Evolutionary conservation across 1,284 basidiomycete species (phyloP), one percentile per base, ranked within the genome.

Genomic region (Cutaneotrichosporon arboriforme): DNA sequence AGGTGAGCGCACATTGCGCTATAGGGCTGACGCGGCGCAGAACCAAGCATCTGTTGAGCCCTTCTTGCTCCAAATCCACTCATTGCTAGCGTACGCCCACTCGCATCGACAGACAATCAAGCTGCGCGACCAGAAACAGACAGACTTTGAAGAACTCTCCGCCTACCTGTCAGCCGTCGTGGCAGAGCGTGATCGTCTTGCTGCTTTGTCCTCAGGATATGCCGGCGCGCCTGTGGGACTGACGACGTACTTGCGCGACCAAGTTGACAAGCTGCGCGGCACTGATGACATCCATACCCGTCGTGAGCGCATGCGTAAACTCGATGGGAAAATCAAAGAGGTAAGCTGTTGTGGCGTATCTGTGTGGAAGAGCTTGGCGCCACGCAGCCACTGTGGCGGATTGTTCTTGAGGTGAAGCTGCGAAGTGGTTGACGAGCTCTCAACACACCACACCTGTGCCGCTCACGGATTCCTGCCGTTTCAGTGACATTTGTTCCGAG

Each of bases 131-230:
- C 91, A 97, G 76, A 98, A 97, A 74, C 96, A 99, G 73, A 83
- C 97, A 50, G 94, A 99, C 72, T 97, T 97, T 63, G 94, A 99
- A 75, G 94, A 97, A 69, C 82, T 97, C 5, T 93, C 91, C 5
- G 89, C 92, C 52, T 98, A 98, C 73, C 80, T 99, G 7, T 89
- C 89, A 2, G 87, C 87, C 8, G 84, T 97, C 26, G 92, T 90
- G 0, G 80, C 84, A 8, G 94, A 98, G 76, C 85, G 94, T 12
- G 96, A 98, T 71, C 80, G 94, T 37, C 79, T 98, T 9, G 85
- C 90, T 14, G 89, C 90, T 2, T 79, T 92, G 45, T 87, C 86
- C 66, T 84, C 83, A 5, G 72, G 77, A 1, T 75, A 76, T 52
- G 63, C 66, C 2, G 67, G 68, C 20, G 76, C 76, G 12, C 77